Conservation (phyloP, 306 rosid species). For the Canavalia gladiata region DNA sequence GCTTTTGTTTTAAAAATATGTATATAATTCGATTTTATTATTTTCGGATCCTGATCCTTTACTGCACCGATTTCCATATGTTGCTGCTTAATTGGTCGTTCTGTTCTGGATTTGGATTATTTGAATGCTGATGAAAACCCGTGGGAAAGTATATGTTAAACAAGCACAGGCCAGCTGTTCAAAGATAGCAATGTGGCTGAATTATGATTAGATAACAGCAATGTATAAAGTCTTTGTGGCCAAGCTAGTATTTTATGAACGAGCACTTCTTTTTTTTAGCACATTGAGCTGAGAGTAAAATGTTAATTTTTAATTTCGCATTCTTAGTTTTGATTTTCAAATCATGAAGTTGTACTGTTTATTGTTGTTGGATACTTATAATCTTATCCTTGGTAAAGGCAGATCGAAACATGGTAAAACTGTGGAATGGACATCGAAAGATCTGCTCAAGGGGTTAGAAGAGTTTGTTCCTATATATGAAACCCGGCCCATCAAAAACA, state of each 20-base stretch:
- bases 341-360: slow-evolving; percentile 1
- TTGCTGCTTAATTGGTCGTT: slow-evolving; percentile 7
- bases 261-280: not conserved
- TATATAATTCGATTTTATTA: not conserved
- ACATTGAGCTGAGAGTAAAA: slow-evolving; percentile 18
- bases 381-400: slow-evolving; percentile 93
- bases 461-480: slow-evolving; percentile 93
- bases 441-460: slow-evolving; percentile 84
- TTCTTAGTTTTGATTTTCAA: slow-evolving; percentile 46
- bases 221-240: slow-evolving; percentile 4
- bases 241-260: not conserved
- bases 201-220: not conserved
- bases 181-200: slow-evolving; percentile 4
- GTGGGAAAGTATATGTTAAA: not conserved
- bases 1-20: no score
- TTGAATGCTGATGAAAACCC: slow-evolving; percentile 2
- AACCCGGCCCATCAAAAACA: slow-evolving; percentile 86
- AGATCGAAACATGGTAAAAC: slow-evolving; percentile 98
- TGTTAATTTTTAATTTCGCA: slow-evolving; percentile 34
- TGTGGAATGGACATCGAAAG: slow-evolving; percentile 96
- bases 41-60: slow-evolving; percentile 37
- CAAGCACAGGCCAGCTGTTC: not conserved
- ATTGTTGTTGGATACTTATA: slow-evolving; percentile 67
- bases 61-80: not conserved
- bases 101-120: slow-evolving; percentile 22